These are phyloP conservation scores for Suhomyces guaymorum DNA, from an alignment of 1,139 yeast species.

Conservation along the genomic window DNA sequence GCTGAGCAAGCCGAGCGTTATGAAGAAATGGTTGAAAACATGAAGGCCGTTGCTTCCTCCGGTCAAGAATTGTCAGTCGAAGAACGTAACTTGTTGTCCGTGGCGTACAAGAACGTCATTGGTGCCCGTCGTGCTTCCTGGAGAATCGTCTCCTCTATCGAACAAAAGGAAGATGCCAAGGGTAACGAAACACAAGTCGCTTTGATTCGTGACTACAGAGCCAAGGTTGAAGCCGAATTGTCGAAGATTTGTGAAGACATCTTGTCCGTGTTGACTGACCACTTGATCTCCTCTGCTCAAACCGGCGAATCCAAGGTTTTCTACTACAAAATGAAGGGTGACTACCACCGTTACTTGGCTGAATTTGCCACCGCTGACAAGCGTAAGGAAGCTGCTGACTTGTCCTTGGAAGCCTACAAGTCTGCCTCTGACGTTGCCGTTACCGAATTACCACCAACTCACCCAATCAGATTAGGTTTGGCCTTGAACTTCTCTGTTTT, in stretches of 20 bases:
- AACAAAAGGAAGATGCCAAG: slow-evolving; percentile 96
- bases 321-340: slow-evolving; percentile 99
- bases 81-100: slow-evolving; percentile 95
- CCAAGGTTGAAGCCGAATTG: slow-evolving; percentile 91
- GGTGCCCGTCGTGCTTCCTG: slow-evolving; percentile 99
- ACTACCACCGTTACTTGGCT: slow-evolving; percentile 97
- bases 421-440: slow-evolving; percentile 96
- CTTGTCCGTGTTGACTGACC: slow-evolving; percentile 80
- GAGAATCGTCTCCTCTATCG: slow-evolving; percentile 97
- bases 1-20: slow-evolving; percentile 99
- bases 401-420: slow-evolving; percentile 92
- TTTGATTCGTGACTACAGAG: slow-evolving; percentile 91
- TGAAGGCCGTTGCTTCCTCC: slow-evolving; percentile 95
- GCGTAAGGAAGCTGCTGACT: slow-evolving; percentile 90
- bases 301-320: slow-evolving; percentile 97
- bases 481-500: slow-evolving; percentile 97
- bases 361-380: slow-evolving; percentile 91
- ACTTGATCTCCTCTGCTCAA: slow-evolving; percentile 91
- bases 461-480: slow-evolving; percentile 96
- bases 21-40: slow-evolving; percentile 98
- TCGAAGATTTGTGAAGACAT: slow-evolving; percentile 94
- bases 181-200: slow-evolving; percentile 87
- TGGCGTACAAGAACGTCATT: slow-evolving; percentile 96
- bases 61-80: slow-evolving; percentile 96
- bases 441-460: slow-evolving; percentile 96